Evolutionary conservation across 805 yeast species (phyloP).

Genomic region (Zygosaccharomyces rouxii): DNA sequence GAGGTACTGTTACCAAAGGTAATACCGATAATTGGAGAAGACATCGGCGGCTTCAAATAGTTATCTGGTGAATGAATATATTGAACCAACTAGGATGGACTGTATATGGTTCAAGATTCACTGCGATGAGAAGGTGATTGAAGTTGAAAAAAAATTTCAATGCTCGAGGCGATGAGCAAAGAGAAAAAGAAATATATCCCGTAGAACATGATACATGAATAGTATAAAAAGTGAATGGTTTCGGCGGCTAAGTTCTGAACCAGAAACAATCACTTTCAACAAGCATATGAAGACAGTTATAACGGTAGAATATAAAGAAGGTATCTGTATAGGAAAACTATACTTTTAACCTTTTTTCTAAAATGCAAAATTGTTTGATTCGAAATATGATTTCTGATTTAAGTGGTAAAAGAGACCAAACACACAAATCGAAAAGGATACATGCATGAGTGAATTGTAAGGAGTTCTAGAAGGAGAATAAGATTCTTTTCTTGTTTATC

Average conservation of each 20-base stretch:
- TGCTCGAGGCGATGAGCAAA: background rate
- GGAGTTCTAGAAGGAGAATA: too few species aligned
- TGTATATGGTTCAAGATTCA: background rate
- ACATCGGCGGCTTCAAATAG: slow-evolving; percentile 16
- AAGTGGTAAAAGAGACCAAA: too few species aligned
- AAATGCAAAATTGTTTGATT: too few species aligned
- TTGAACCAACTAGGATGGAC: background rate
- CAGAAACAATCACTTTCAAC: background rate
- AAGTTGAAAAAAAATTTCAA: slow-evolving; percentile 11
- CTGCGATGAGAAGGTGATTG: slow-evolving; percentile 8
- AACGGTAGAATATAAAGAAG: background rate
- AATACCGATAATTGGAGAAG: slow-evolving; percentile 74
- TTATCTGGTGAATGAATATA: background rate
- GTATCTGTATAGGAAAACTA: too few species aligned
- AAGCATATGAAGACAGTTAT: too few species aligned
- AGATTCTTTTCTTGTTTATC: too few species aligned
- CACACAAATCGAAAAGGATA: too few species aligned
- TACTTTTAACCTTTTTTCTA: too few species aligned
- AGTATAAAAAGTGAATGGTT: background rate
- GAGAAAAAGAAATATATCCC: background rate
- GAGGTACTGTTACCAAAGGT: slow-evolving; percentile 96
- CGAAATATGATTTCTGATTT: too few species aligned
- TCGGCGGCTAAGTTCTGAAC: background rate
- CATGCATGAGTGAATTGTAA: too few species aligned
- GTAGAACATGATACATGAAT: background rate